These are phyloP conservation scores for Citrus cavaleriei DNA, from an alignment of 345 rosid species.

Conservation along the genomic window DNA sequence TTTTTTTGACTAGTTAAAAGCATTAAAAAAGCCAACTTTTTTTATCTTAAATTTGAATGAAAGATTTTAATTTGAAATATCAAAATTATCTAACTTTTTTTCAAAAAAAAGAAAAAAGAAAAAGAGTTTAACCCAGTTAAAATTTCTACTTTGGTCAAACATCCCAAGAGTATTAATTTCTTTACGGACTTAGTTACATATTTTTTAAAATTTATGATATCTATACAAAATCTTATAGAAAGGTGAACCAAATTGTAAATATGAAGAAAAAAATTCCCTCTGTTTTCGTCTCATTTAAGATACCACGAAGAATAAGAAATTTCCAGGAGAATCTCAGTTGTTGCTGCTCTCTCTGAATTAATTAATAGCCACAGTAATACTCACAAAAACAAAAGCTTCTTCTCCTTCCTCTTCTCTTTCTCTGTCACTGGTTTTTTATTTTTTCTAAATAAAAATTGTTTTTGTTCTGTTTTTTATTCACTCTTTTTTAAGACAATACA, in stretches of 20 bases:
- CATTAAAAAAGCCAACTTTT: no score
- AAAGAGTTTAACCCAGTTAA: background rate
- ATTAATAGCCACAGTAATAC: background rate
- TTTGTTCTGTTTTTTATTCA: background rate
- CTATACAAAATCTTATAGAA: background rate
- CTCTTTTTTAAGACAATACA: background rate
- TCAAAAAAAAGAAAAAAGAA: no score
- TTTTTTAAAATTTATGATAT: background rate
- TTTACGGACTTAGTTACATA: background rate
- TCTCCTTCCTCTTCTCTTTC: background rate
- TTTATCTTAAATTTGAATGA: background rate
- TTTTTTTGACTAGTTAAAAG: background rate
- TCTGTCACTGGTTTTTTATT: background rate
- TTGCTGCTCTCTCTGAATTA: background rate
- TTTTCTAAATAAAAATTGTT: background rate
- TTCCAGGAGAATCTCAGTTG: background rate
- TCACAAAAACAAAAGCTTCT: background rate
- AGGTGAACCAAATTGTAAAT: background rate
- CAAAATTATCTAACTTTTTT: no score
- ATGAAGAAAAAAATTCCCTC: background rate
- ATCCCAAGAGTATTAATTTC: background rate
- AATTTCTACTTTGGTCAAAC: background rate
- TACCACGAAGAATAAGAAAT: background rate
- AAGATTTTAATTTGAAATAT: no score
- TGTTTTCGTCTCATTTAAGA: background rate